phyloP scores from a whole-genome alignment of 164 flowering plant species.

The Hamamelis virginiana region DNA sequence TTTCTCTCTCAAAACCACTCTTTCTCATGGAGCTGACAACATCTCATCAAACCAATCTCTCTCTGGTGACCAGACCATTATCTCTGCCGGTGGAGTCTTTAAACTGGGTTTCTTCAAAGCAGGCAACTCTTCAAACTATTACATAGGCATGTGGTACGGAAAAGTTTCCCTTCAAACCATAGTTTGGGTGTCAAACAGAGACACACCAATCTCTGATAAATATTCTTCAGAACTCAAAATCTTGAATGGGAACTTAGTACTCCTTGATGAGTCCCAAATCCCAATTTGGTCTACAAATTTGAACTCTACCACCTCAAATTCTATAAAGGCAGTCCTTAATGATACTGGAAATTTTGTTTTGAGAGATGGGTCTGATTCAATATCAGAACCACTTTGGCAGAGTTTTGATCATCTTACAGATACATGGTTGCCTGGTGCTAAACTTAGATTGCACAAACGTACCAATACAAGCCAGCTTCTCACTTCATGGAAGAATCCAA shows the following conservation, averaged over 20 bases:
- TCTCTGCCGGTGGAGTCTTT: slow-evolving; percentile 34
- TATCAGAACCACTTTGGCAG: slow-evolving; percentile 45
- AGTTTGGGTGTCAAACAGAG: slow-evolving; percentile 65
- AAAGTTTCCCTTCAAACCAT: slow-evolving; percentile 21
- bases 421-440: slow-evolving; percentile 56
- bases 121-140: slow-evolving; percentile 51
- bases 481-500: slow-evolving; percentile 53
- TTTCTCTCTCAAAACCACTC: too few relatives aligned
- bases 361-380: slow-evolving; percentile 25
- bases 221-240: slow-evolving; percentile 30
- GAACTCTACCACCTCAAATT: slow-evolving; percentile 13
- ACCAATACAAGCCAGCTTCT: slow-evolving; percentile 30
- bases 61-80: too few relatives aligned
- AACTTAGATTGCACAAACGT: slow-evolving; percentile 29
- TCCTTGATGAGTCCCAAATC: slow-evolving; percentile 29
- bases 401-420: slow-evolving; percentile 52
- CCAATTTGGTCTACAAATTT: slow-evolving; percentile 55
- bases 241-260: slow-evolving; percentile 48
- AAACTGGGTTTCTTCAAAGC: slow-evolving; percentile 55
- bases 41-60: too few relatives aligned
- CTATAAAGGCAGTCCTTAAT: slow-evolving; percentile 35
- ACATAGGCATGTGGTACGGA: slow-evolving; percentile 52
- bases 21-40: too few relatives aligned
- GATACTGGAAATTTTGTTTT: slow-evolving; percentile 60
- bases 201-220: slow-evolving; percentile 34